phyloP scores from a whole-genome alignment of 345 rosid species.

The Rhizophora apiculata region DNA sequence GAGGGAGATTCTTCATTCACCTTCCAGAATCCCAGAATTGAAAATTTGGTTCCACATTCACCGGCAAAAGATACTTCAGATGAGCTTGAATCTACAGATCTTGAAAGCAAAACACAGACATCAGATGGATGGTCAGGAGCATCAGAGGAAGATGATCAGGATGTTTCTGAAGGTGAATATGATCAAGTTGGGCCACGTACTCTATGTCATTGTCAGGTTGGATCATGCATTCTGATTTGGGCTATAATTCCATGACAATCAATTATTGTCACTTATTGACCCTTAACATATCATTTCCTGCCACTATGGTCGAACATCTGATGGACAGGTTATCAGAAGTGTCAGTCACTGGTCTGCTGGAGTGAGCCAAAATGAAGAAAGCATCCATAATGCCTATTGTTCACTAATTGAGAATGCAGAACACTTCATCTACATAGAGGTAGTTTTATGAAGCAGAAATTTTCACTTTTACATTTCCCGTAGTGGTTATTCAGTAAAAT shows the following conservation, averaged over 20 bases:
- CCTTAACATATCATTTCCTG: background rate
- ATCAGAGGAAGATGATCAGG: conserved; percentile 30
- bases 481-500: too few relatives aligned
- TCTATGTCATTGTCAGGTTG: conserved; percentile 74
- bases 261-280: background rate
- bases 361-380: conserved; percentile 78
- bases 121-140: conserved; percentile 43
- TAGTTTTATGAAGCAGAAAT: conserved; percentile 13
- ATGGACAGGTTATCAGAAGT: conserved; percentile 66
- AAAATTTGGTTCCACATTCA: conserved; percentile 25
- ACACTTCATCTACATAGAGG: conserved; percentile 92
- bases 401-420: conserved; percentile 75
- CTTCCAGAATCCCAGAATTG: conserved; percentile 25
- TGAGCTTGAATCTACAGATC: conserved; percentile 26
- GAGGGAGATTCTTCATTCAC: conserved; percentile 17
- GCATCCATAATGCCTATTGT: conserved; percentile 82
- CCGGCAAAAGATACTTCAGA: conserved; percentile 19
- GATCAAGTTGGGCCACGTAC: conserved; percentile 54
- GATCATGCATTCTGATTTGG: conserved; percentile 1
- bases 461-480: too few relatives aligned
- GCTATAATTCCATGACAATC: too few relatives aligned
- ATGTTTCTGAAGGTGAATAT: conserved; percentile 24
- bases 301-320: background rate
- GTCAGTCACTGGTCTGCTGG: conserved; percentile 95
- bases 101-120: conserved; percentile 26